Percentiles rank a stretch among this genome's conserved stretches.
Conservation (phyloP, 768 basidiomycete genomes). For the Boletus subcaerulescens region DNA sequence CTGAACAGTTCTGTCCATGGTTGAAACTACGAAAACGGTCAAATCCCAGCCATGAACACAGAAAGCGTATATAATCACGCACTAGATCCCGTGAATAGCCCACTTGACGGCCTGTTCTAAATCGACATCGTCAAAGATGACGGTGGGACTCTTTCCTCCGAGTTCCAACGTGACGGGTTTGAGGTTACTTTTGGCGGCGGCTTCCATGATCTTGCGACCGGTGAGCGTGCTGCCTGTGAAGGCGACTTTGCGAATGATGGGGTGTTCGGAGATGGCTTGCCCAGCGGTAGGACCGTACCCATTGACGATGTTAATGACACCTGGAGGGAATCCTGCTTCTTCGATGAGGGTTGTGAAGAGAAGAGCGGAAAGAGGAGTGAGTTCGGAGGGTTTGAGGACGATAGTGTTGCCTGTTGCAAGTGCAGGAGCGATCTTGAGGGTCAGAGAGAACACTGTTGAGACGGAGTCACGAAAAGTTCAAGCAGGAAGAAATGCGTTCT, state of each 20-base stretch:
- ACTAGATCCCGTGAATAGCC: constrained; percentile 10
- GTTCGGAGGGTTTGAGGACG: constrained; percentile 11
- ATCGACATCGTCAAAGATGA: constrained; percentile 13
- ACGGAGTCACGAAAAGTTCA: neutral
- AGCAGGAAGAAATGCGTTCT: neutral
- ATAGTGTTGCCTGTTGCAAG: constrained; percentile 9
- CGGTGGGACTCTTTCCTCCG: constrained; percentile 9
- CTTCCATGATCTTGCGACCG: constrained; percentile 13
- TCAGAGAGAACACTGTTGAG: constrained; percentile 5
- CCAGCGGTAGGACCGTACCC: constrained; percentile 7
- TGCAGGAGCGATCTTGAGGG: constrained; percentile 8
- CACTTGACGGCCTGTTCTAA: constrained; percentile 13
- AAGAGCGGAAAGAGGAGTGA: constrained; percentile 8
- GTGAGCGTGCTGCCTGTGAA: constrained; percentile 12
- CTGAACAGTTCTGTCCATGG: constrained; percentile 9
- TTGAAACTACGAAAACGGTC: neutral
- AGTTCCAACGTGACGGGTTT: constrained; percentile 11
- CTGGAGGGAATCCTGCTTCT: constrained; percentile 8
- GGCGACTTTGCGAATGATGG: constrained; percentile 2
- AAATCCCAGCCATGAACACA: neutral
- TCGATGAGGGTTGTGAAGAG: constrained; percentile 3
- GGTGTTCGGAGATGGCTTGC: constrained; percentile 11
- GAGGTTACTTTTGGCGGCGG: constrained; percentile 11
- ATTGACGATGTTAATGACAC: constrained; percentile 7
- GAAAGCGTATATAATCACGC: neutral